Conservation (phyloP, 345 rosid species). For the Populus simonii region DNA sequence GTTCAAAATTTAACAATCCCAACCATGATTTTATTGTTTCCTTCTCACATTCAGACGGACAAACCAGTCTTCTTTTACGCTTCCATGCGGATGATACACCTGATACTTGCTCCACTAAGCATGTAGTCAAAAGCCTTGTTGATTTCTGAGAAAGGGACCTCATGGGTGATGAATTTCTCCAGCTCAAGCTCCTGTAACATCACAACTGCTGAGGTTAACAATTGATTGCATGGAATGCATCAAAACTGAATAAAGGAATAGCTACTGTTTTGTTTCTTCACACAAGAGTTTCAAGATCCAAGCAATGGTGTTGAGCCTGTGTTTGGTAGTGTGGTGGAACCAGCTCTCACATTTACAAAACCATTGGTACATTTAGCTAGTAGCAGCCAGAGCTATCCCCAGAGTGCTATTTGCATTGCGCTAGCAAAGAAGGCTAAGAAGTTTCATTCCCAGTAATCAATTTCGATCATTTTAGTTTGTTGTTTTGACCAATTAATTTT, state of each 20-base stretch:
- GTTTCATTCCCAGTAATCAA: not conserved
- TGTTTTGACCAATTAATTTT: not conserved
- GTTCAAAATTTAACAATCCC: not conserved
- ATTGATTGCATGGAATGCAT: no score
- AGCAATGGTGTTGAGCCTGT: not conserved
- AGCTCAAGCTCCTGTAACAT: conserved; percentile 43
- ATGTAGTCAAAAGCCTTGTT: conserved; percentile 52
- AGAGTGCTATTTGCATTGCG: not conserved
- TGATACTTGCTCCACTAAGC: conserved; percentile 44
- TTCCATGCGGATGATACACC: conserved; percentile 49
- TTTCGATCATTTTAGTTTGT: not conserved
- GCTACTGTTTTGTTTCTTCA: not conserved
- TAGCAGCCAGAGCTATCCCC: no score
- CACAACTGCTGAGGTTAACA: no score
- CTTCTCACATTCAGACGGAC: not conserved
- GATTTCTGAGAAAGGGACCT: conserved; percentile 46
- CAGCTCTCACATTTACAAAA: no score
- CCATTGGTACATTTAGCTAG: no score
- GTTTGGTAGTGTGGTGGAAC: no score
- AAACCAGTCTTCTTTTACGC: not conserved
- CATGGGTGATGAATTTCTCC: conserved; percentile 50
- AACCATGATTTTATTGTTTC: not conserved
- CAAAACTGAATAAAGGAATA: not conserved
- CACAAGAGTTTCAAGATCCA: not conserved
- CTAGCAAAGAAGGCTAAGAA: not conserved